Evolutionary conservation across 495 filamentous ascomycete species (phyloP).

Genomic region (Aspergillus sparsus): DNA sequence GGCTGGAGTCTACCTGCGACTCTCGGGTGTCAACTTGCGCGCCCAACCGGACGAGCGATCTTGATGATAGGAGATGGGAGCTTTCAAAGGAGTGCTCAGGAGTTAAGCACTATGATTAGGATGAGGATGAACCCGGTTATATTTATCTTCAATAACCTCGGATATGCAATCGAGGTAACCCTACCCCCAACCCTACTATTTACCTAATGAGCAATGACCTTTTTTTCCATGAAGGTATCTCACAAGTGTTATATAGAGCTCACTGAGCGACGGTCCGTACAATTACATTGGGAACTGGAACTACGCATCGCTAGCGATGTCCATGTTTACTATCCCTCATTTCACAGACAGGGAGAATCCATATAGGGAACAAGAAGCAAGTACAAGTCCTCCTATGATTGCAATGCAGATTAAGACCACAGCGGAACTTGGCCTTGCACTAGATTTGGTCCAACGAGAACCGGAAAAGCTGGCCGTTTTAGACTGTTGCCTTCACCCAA

Average conservation of each 20-base stretch:
- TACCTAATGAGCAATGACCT: not conserved
- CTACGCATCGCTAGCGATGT: not conserved
- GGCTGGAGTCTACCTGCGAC: slow-evolving; percentile 13
- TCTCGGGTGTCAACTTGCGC: slow-evolving; percentile 4
- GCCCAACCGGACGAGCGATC: slow-evolving; percentile 51
- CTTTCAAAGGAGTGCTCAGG: slow-evolving; percentile 74
- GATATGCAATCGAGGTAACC: slow-evolving; percentile 60
- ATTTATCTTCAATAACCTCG: slow-evolving; percentile 67
- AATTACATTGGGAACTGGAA: slow-evolving; percentile 11
- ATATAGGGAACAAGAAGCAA: not conserved
- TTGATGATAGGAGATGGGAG: slow-evolving; percentile 77
- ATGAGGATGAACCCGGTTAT: slow-evolving; percentile 68
- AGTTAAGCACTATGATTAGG: slow-evolving; percentile 73
- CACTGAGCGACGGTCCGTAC: slow-evolving; percentile 10
- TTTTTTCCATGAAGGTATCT: not conserved
- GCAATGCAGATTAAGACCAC: slow-evolving; percentile 3
- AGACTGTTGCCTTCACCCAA: not conserved
- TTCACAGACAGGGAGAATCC: not conserved
- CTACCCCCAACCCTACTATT: not conserved
- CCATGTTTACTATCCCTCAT: not conserved
- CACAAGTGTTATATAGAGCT: not conserved
- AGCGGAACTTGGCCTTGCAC: not conserved
- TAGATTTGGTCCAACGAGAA: not conserved
- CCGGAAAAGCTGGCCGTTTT: not conserved
- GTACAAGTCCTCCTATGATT: not conserved